Conservation (phyloP, 352 stramenopile species). For the Phytophthora pisi region DNA sequence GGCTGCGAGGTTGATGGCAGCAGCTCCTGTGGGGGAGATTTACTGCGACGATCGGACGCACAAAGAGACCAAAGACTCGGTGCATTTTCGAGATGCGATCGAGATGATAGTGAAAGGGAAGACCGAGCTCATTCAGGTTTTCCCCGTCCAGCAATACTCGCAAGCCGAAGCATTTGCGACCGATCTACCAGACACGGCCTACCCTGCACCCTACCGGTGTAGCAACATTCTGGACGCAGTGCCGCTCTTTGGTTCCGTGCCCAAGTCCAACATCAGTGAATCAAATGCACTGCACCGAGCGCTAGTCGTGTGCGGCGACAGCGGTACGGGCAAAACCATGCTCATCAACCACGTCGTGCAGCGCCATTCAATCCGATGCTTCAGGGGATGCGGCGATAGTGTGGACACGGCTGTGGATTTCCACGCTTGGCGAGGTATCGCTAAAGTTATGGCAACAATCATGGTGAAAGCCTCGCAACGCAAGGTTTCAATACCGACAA, state of each 20-base stretch:
- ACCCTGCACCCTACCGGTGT: slow-evolving; percentile 48
- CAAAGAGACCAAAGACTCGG: slow-evolving; percentile 56
- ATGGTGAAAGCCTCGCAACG: slow-evolving; percentile 18
- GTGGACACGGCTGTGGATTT: slow-evolving; percentile 65
- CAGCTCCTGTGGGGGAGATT: slow-evolving; percentile 62
- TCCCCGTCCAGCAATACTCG: slow-evolving; percentile 40
- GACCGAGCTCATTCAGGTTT: slow-evolving; percentile 48
- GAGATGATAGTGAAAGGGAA: slow-evolving; percentile 78
- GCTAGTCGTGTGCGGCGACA: slow-evolving; percentile 64
- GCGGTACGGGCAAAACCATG: slow-evolving; percentile 73
- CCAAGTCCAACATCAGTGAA: slow-evolving; percentile 14
- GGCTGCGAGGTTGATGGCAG: slow-evolving; percentile 76
- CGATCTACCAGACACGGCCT: slow-evolving; percentile 8
- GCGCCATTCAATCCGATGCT: slow-evolving; percentile 52
- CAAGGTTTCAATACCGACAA: slow-evolving; percentile 21
- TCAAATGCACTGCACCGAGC: slow-evolving; percentile 37
- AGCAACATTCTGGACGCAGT: slow-evolving; percentile 57
- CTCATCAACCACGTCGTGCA: slow-evolving; percentile 62
- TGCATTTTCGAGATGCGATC: slow-evolving; percentile 52
- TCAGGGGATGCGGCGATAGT: slow-evolving; percentile 59
- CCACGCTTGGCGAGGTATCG: slow-evolving; percentile 62
- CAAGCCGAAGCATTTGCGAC: slow-evolving; percentile 1
- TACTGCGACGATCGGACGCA: slow-evolving; percentile 76
- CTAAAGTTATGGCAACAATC: slow-evolving; percentile 15
- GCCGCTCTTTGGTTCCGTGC: slow-evolving; percentile 48